Percentiles rank a stretch among this genome's conserved stretches.
Evolutionary conservation across 768 basidiomycete species (phyloP).

Genomic region (Hygrocybe coccinea): DNA sequence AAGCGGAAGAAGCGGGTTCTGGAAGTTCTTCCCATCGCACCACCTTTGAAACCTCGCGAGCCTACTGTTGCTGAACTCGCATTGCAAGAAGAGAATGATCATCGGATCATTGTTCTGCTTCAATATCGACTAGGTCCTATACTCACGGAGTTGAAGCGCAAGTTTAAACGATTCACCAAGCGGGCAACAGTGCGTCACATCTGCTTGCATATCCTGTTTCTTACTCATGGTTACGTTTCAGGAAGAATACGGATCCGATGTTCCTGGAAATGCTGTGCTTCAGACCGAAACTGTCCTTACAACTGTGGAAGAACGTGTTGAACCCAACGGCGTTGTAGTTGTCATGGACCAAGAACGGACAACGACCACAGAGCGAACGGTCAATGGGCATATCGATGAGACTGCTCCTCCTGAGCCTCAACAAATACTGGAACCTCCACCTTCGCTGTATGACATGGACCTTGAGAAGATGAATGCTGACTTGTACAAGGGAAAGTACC

Average conservation of each 20-base stretch:
- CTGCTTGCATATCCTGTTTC: not conserved
- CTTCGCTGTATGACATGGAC: conserved; percentile 77
- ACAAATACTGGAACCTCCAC: conserved; percentile 38
- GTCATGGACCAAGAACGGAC: conserved; percentile 37
- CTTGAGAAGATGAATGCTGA: conserved; percentile 85
- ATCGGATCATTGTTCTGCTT: conserved; percentile 69
- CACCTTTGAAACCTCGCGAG: conserved; percentile 80
- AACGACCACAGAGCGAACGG: conserved; percentile 25
- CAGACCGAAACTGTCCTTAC: conserved; percentile 22
- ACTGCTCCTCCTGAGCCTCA: conserved; percentile 29
- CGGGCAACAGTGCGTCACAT: conserved; percentile 56
- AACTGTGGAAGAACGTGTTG: conserved; percentile 26
- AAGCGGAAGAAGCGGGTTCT: conserved; percentile 78
- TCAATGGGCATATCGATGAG: conserved; percentile 38
- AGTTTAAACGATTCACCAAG: conserved; percentile 88
- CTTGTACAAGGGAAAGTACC: conserved; percentile 79
- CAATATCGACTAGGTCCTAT: conserved; percentile 91
- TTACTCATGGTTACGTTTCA: conserved; percentile 27
- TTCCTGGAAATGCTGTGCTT: conserved; percentile 18
- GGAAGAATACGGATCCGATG: conserved; percentile 72
- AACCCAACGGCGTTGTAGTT: conserved; percentile 44
- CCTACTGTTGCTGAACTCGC: conserved; percentile 80
- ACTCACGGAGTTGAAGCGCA: conserved; percentile 82
- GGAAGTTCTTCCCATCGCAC: conserved; percentile 82
- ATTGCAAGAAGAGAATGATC: conserved; percentile 77